Base-by-base conservation (phyloP, 2,329 filamentous ascomycete genomes). In the Neurospora sp. region DNA sequence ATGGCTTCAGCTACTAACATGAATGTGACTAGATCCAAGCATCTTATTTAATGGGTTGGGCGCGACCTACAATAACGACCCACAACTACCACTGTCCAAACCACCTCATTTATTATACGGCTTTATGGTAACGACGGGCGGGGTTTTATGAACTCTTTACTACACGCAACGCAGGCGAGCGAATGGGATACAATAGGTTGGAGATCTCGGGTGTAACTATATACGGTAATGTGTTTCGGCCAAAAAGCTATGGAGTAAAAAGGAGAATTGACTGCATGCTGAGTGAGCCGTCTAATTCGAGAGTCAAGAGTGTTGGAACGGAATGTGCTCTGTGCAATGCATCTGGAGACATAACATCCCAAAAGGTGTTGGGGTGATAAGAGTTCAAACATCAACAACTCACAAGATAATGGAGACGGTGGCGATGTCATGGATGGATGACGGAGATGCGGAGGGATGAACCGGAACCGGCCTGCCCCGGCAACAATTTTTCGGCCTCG, bases 21-120 rank as follows among this genome's bases (percentile, higher is more conserved):
- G 28, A 8, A 1, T 5, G 8, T n/a, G 6, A 19, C 66, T 74
- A 89, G 87, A 76, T 90, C 88, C 76, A 90, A 90, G 85, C 88
- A 90, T 82, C 87, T 90, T 74, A 90, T 90, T 76, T 90, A 85
- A 75, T 67, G 12, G 12, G 57, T n/a, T 15, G 57, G 68, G 28
- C 6, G 33, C 33, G 23, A 65, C 66, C 43, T 37, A 41, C 19
- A 38, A 70, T 41, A 28, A 37, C 67, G 65, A 57, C 37, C 38
- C 19, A 36, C 38, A 52, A 17, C 23, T 10, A 33, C 23, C 52
- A 57, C 52, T 57, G 52, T 57, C 52, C 23, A 57, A 57, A 57
- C 12, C 8, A 57, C 52, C 23, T 57, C 3, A 28, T 3, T 28
- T 3, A 3, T 46, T 70, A 70, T 70, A 71, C 70, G 71, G 72